phyloP scores from a whole-genome alignment of 1,139 yeast species.

The Spathaspora jeffriesii region DNA sequence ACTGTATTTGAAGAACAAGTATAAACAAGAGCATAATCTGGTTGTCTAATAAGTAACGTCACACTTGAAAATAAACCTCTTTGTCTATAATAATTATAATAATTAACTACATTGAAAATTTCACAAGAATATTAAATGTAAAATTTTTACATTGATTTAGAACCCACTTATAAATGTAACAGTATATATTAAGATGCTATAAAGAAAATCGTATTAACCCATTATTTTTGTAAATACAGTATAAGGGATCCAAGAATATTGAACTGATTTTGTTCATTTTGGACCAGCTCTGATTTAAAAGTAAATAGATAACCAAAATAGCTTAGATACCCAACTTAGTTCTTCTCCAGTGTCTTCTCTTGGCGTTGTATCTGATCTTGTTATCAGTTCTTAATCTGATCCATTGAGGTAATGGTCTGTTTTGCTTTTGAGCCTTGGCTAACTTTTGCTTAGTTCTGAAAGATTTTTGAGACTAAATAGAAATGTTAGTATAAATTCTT shows the following conservation, averaged over 20 bases:
- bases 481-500: conserved; percentile 19
- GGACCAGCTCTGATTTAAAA: not conserved
- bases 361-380: conserved; percentile 99
- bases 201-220: conserved; percentile 12
- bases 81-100: not conserved
- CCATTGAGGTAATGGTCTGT: conserved; percentile 99
- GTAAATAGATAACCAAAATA: conserved; percentile 8
- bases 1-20: conserved; percentile 92
- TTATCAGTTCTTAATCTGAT: conserved; percentile 98
- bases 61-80: not conserved
- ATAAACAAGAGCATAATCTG: conserved; percentile 13
- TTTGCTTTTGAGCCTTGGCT: conserved; percentile 99
- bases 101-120: too few species aligned
- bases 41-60: not conserved
- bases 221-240: conserved; percentile 7
- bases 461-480: conserved; percentile 84
- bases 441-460: conserved; percentile 98
- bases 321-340: conserved; percentile 97
- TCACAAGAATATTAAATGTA: too few species aligned
- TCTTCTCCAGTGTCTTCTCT: conserved; percentile 99
- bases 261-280: not conserved
- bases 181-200: conserved; percentile 8
- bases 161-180: not conserved
- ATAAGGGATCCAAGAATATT: conserved; percentile 2
- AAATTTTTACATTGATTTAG: too few species aligned